Evolutionary conservation across 495 filamentous ascomycete genomes (phyloP).

Genomic region (Cudoniella acicularis): DNA sequence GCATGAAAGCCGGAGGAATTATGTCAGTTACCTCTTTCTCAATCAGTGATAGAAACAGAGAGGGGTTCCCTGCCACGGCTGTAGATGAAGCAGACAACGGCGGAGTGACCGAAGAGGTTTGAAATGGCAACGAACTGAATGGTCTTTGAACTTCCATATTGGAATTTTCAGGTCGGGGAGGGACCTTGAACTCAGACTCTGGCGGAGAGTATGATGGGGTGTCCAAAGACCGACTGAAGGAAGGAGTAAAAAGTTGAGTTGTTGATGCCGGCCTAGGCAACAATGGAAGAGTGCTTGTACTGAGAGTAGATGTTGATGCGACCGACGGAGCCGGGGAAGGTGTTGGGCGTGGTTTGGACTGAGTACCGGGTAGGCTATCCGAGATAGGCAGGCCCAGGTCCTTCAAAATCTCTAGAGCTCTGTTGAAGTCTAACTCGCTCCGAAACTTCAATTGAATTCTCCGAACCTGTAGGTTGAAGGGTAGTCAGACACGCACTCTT

Average conservation of each 20-base stretch:
- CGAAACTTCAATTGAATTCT: conserved; percentile 44
- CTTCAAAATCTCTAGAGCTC: conserved; percentile 27
- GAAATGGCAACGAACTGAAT: not conserved
- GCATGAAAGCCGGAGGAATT: not conserved
- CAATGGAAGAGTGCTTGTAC: not conserved
- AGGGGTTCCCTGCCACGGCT: not conserved
- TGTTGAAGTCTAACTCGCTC: conserved; percentile 32
- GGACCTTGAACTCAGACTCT: conserved; percentile 18
- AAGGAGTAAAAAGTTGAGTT: not conserved
- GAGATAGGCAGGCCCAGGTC: conserved; percentile 29
- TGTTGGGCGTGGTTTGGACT: not conserved
- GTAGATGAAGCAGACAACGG: not conserved
- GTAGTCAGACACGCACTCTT: not conserved
- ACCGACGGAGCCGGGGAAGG: conserved; percentile 2
- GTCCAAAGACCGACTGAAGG: not conserved
- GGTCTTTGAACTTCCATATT: conserved; percentile 1
- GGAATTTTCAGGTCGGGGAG: conserved; percentile 3
- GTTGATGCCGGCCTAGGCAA: not conserved
- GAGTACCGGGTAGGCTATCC: conserved; percentile 1
- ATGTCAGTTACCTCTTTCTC: conserved; percentile 10
- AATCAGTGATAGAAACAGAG: conserved; percentile 8
- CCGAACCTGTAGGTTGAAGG: conserved; percentile 29
- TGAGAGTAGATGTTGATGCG: not conserved
- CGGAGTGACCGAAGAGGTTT: not conserved
- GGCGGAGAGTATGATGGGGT: not conserved